Percentiles rank a stretch among this genome's conserved stretches.
phyloP scores from a whole-genome alignment of 345 rosid species.

The Lumnitzera littorea region DNA sequence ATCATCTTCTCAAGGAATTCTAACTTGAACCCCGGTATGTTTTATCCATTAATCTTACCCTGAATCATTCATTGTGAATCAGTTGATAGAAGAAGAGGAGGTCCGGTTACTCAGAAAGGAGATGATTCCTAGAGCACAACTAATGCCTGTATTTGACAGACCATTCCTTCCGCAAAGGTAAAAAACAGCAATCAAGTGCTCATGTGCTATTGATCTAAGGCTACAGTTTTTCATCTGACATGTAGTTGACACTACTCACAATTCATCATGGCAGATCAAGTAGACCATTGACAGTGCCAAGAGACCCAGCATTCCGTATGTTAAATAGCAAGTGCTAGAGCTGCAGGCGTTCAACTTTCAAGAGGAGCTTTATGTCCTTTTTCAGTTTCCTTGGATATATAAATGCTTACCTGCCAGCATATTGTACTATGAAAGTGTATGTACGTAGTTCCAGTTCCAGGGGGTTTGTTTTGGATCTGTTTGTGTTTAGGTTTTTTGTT shows the following conservation, averaged over 20 bases:
- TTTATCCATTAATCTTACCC: background rate
- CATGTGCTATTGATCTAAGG: background rate
- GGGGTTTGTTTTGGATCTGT: too few species aligned
- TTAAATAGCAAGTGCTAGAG: constrained; percentile 52
- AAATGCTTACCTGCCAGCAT: too few species aligned
- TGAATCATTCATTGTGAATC: background rate
- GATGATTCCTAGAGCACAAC: constrained; percentile 81
- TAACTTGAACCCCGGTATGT: background rate
- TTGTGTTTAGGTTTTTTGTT: too few species aligned
- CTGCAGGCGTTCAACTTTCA: constrained; percentile 10
- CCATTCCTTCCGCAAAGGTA: constrained; percentile 83
- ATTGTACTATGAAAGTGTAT: too few species aligned
- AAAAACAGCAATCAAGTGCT: background rate
- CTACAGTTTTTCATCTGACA: background rate
- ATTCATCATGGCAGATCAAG: constrained; percentile 43
- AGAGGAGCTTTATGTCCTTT: too few species aligned
- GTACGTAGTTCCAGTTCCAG: too few species aligned
- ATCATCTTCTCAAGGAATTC: background rate
- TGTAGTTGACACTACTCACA: background rate
- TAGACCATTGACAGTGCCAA: constrained; percentile 63
- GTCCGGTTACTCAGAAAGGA: constrained; percentile 60
- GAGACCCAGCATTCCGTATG: constrained; percentile 55
- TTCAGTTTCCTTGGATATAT: too few species aligned
- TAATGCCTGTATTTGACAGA: constrained; percentile 76
- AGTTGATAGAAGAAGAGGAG: constrained; percentile 83